phyloP scores from a whole-genome alignment of 108 stramenopile genomes.

The Fragilaria radians region DNA sequence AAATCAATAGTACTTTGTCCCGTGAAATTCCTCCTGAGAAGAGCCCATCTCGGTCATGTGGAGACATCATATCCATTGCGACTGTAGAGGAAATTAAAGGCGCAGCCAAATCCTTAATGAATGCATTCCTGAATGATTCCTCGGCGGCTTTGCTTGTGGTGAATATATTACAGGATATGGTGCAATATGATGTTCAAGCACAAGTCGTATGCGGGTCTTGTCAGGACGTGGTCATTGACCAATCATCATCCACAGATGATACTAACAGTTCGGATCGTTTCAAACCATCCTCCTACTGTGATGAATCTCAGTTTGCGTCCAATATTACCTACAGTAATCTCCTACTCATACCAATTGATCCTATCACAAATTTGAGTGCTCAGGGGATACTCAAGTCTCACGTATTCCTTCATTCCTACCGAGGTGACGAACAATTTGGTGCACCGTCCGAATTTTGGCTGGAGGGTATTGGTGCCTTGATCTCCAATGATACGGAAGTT shows the following conservation, averaged over 20 bases:
- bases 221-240: neutral
- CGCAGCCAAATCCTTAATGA: neutral
- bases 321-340: neutral
- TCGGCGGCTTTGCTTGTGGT: neutral
- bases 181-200: neutral
- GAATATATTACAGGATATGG: neutral
- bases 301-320: neutral
- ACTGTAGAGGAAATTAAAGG: neutral
- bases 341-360: neutral
- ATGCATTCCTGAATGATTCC: neutral
- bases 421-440: neutral
- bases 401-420: neutral
- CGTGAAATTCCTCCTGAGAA: neutral
- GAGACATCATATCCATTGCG: neutral
- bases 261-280: neutral
- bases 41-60: neutral
- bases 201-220: neutral
- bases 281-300: neutral
- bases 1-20: no score
- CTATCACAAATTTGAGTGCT: neutral
- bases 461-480: neutral
- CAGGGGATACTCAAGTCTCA: neutral
- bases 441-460: neutral
- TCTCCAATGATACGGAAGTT: neutral
- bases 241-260: neutral